phyloP scores from a whole-genome alignment of 768 basidiomycete species.

The Paxillus ammoniavirescens region DNA sequence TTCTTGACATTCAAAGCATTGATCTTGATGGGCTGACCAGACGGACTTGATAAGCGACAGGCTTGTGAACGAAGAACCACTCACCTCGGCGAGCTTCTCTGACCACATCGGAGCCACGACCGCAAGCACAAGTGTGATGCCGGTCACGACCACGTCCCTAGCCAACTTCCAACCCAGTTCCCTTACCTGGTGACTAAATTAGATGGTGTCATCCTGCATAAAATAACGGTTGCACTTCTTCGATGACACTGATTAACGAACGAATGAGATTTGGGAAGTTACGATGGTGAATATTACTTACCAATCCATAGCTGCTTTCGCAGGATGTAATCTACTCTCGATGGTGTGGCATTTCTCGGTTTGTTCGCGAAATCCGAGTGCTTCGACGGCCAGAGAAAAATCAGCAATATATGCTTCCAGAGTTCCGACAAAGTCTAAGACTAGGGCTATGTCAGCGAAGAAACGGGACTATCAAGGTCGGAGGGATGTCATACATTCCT shows the following conservation, averaged over 20 bases:
- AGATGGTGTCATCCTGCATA: background rate
- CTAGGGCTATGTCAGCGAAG: background rate
- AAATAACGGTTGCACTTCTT: slow-evolving; percentile 7
- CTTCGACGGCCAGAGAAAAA: slow-evolving; percentile 13
- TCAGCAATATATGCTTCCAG: slow-evolving; percentile 13
- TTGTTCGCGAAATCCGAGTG: slow-evolving; percentile 1
- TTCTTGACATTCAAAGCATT: too few relatives aligned
- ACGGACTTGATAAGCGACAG: too few relatives aligned
- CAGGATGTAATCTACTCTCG: background rate
- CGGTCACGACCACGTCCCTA: slow-evolving; percentile 9
- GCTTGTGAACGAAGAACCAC: background rate
- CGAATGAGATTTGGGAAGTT: background rate
- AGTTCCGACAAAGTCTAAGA: slow-evolving; percentile 13
- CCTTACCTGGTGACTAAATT: slow-evolving; percentile 11
- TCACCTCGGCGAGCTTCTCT: slow-evolving; percentile 2
- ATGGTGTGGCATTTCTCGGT: slow-evolving; percentile 5
- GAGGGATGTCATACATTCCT: slow-evolving; percentile 10
- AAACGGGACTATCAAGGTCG: background rate
- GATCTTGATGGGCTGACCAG: too few relatives aligned
- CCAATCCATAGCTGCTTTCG: slow-evolving; percentile 14
- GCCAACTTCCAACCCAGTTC: slow-evolving; percentile 16
- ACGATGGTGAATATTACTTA: background rate
- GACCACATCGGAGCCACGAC: slow-evolving; percentile 9
- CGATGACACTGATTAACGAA: slow-evolving; percentile 8
- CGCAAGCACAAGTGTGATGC: slow-evolving; percentile 16